Percentiles rank a stretch among this genome's conserved stretches.
phyloP scores from a whole-genome alignment of 352 stramenopile species.

The Pilasporangium apinafurcum region DNA sequence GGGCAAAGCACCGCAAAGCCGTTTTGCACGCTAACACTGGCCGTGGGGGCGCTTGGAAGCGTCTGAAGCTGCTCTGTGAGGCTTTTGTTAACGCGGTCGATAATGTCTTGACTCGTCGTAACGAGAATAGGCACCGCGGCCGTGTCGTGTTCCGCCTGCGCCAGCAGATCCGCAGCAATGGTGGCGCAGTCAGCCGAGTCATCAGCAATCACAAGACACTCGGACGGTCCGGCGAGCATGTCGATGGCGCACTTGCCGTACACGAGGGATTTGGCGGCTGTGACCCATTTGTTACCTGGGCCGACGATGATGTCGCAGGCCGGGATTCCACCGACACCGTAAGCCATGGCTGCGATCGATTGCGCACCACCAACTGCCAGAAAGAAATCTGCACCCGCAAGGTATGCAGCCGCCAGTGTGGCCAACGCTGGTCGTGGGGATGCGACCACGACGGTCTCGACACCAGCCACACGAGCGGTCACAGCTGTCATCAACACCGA shows the following conservation, averaged over 20 bases:
- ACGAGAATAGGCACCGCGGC: conserved; percentile 96
- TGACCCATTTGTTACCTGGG: conserved; percentile 99
- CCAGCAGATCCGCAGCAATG: conserved; percentile 73
- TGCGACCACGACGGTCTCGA: conserved; percentile 92
- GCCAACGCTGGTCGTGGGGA: conserved; percentile 89
- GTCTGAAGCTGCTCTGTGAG: conserved; percentile 70
- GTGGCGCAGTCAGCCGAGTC: conserved; percentile 65
- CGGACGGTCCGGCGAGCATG: conserved; percentile 97
- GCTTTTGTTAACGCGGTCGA: conserved; percentile 88
- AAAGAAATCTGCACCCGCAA: conserved; percentile 90
- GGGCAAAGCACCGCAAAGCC: conserved; percentile 77
- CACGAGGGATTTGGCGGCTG: conserved; percentile 96
- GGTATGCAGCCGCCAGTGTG: conserved; percentile 93
- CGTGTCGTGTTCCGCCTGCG: conserved; percentile 95
- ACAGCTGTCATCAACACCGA: conserved; percentile 98
- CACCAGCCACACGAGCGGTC: conserved; percentile 92
- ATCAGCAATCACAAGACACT: conserved; percentile 98
- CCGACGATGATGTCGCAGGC: conserved; percentile 98
- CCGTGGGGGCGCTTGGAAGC: conserved; percentile 57
- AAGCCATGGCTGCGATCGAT: conserved; percentile 95
- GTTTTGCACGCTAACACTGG: conserved; percentile 58
- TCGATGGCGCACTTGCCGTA: conserved; percentile 97
- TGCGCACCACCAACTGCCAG: conserved; percentile 72
- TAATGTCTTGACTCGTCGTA: conserved; percentile 78
- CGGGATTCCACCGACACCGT: conserved; percentile 89